Evolutionary conservation across 2,329 filamentous ascomycete genomes (phyloP), one percentile per base, ranked within the genome.

Genomic region (Fusarium tupiense): DNA sequence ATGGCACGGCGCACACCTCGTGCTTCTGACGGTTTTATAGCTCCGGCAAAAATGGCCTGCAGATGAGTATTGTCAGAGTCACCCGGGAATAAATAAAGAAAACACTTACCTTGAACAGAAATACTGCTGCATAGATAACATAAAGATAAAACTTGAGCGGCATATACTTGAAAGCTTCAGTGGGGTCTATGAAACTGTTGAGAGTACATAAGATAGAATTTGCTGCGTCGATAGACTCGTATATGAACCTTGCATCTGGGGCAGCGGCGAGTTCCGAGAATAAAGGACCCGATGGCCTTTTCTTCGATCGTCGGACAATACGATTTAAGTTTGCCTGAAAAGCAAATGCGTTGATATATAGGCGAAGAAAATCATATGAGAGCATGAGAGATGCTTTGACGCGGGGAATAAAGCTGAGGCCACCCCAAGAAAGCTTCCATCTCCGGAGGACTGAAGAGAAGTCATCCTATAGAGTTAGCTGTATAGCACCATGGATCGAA

Each of bases 301-400:
- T 82, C 81, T 53, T 80, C 17, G 75, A 73, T 44, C 75, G 64
- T 13, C 78, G 53, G 10, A 85, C 72, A 82, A 81, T 63, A 81
- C 88, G 77, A 86, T 88, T 75, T 82, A 89, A 57, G 88, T 91
- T 92, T 6, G 92, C 92, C 78, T 94, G 92, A 74, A 94, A 94
- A 4, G 92, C 92, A 78, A 94, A 94, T 0, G 92, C 92, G 67
- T 93, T 93, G 57, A 92, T 92, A 79, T 94, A 94, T 2, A 94
- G 85, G 12, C 92, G 87, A 4, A 94, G 83, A 77, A 93, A 94
- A 74, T 94, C 91, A 77, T 93, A 93, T 1, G 91, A 92, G 77
- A 94, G 86, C 31, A 93, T 85, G 6, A 94, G 82, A 10, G 89
- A 92, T 8, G 90, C 89, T 79, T 93, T 93, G 72, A 93, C 88